phyloP scores from a whole-genome alignment of 345 rosid species.

The Syzygium oleosum region DNA sequence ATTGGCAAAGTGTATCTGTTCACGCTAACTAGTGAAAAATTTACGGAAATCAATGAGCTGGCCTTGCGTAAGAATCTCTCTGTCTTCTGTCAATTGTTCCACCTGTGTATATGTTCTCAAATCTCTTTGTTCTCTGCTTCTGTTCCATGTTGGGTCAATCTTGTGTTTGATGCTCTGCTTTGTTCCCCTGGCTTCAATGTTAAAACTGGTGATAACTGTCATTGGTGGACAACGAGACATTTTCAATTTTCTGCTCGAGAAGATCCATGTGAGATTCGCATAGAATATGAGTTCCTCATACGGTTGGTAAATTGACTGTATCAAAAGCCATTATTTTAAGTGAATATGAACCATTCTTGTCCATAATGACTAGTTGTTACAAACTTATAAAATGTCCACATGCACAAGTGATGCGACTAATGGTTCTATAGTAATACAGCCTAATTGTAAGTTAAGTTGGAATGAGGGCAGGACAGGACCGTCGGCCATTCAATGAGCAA shows the following conservation, averaged over 20 bases:
- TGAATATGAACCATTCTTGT: neutral
- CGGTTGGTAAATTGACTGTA: neutral
- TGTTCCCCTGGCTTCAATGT: neutral
- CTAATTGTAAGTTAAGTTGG: neutral
- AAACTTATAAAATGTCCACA: neutral
- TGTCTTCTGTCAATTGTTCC: neutral
- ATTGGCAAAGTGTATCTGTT: neutral
- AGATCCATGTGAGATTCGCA: neutral
- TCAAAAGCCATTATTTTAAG: neutral
- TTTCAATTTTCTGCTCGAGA: neutral
- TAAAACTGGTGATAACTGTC: neutral
- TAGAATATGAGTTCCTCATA: neutral
- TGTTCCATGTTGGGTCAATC: neutral
- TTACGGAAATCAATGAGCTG: neutral
- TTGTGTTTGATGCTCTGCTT: neutral
- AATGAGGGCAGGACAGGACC: neutral
- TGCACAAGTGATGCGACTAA: neutral
- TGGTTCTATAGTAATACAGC: neutral
- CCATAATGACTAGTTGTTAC: neutral
- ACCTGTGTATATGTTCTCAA: neutral
- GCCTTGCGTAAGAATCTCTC: neutral
- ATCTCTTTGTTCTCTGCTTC: neutral
- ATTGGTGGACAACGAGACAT: neutral
- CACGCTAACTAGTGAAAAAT: neutral
- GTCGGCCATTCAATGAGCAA: neutral